These are phyloP conservation scores for Fusarium poae DNA, from an alignment of 2,329 filamentous ascomycete genomes.

Conservation along the genomic window DNA sequence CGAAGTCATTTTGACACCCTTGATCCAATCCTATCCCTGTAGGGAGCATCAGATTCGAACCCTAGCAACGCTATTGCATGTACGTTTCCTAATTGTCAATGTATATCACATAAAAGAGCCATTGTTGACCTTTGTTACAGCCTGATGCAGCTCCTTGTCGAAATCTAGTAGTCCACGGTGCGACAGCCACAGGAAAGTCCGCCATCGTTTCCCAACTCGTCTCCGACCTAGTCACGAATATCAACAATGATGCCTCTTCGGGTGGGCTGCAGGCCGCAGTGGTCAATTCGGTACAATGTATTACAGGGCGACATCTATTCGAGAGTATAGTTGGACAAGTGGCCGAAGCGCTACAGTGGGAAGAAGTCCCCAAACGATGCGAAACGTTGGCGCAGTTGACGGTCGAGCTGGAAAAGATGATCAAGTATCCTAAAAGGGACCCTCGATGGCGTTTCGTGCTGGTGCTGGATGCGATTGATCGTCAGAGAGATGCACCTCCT, in stretches of 20 bases:
- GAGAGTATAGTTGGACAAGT: slow-evolving; percentile 76
- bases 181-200: slow-evolving; percentile 89
- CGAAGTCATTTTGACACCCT: slow-evolving; percentile 61
- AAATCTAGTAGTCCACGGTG: slow-evolving; percentile 84
- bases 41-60: slow-evolving; percentile 71
- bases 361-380: slow-evolving; percentile 71
- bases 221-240: slow-evolving; percentile 40
- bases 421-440: slow-evolving; percentile 61
- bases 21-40: slow-evolving; percentile 66
- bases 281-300: slow-evolving; percentile 79
- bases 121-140: slow-evolving; percentile 55
- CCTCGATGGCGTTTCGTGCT: slow-evolving; percentile 75
- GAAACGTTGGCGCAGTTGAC: slow-evolving; percentile 84
- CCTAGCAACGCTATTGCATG: slow-evolving; percentile 67
- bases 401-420: slow-evolving; percentile 76
- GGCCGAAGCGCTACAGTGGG: slow-evolving; percentile 63
- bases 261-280: slow-evolving; percentile 68
- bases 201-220: slow-evolving; percentile 70
- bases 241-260: slow-evolving; percentile 26
- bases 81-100: slow-evolving; percentile 49
- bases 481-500: slow-evolving; percentile 81
- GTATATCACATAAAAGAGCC: not conserved
- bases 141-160: slow-evolving; percentile 76
- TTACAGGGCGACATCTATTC: slow-evolving; percentile 81
- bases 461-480: slow-evolving; percentile 89